phyloP scores from a whole-genome alignment of 352 stramenopile species.

The Globisporangium cystogenes region DNA sequence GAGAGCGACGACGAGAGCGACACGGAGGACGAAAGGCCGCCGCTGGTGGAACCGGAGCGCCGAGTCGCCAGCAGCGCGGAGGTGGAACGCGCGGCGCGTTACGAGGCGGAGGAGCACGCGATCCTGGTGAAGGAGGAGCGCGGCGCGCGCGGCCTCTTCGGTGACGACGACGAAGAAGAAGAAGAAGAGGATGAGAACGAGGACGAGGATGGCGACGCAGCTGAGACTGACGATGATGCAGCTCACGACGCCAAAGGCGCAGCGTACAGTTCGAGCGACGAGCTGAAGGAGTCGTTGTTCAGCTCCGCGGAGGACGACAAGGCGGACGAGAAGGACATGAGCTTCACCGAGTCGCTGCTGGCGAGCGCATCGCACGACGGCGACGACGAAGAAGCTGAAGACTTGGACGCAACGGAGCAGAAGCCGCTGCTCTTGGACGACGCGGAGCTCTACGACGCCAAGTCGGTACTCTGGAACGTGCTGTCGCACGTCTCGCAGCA shows the following conservation, averaged over 20 bases:
- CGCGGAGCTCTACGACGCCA: slow-evolving; percentile 4
- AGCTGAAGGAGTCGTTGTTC: background rate
- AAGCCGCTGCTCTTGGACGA: background rate
- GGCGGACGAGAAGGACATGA: slow-evolving; percentile 1
- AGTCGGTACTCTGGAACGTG: slow-evolving; percentile 18
- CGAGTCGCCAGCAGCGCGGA: slow-evolving; percentile 8
- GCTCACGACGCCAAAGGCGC: background rate
- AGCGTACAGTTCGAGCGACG: background rate
- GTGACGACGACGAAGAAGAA: slow-evolving; percentile 2
- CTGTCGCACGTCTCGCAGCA: slow-evolving; percentile 19
- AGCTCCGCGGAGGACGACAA: slow-evolving; percentile 6
- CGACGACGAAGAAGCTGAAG: background rate
- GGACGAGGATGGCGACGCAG: background rate
- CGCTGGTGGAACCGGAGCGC: background rate
- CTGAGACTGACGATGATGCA: too few relatives aligned
- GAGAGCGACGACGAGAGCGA: slow-evolving; percentile 2
- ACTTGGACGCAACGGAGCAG: background rate
- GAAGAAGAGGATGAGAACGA: slow-evolving; percentile 5
- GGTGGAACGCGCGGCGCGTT: slow-evolving; percentile 6
- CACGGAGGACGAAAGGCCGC: slow-evolving; percentile 7
- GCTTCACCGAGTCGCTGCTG: slow-evolving; percentile 6
- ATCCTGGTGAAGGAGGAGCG: slow-evolving; percentile 9
- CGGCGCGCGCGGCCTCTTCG: slow-evolving; percentile 4
- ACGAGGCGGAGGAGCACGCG: slow-evolving; percentile 12
- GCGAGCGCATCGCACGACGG: background rate